Percentiles rank a stretch among this genome's conserved stretches.
These are phyloP conservation scores for Boeremia exigua DNA, from an alignment of 2,329 filamentous ascomycete genomes.

Conservation along the genomic window DNA sequence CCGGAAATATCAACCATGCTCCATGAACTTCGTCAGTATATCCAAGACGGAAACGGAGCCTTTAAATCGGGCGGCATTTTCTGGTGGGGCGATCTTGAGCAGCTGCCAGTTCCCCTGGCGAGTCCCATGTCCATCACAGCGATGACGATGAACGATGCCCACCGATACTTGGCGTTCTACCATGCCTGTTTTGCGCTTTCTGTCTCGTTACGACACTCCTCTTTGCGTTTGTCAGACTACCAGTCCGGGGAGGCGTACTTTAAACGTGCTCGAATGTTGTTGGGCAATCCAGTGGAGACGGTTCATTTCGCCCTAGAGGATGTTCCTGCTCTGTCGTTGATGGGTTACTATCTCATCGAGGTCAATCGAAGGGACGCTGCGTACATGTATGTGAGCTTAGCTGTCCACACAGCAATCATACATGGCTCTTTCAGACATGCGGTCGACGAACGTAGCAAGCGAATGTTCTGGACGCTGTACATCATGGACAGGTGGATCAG, in stretches of 20 bases:
- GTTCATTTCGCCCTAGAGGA: slow-evolving; percentile 33
- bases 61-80: slow-evolving; percentile 32
- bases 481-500: slow-evolving; percentile 38
- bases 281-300: slow-evolving; percentile 35
- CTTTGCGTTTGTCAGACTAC: slow-evolving; percentile 19
- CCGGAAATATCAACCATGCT: slow-evolving; percentile 31
- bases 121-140: slow-evolving; percentile 21
- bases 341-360: slow-evolving; percentile 38
- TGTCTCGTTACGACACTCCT: slow-evolving; percentile 22
- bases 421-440: slow-evolving; percentile 31
- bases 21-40: slow-evolving; percentile 25
- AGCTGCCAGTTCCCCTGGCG: slow-evolving; percentile 16
- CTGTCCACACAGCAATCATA: slow-evolving; percentile 34
- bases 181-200: slow-evolving; percentile 37
- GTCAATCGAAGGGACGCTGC: slow-evolving; percentile 38
- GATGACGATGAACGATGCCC: slow-evolving; percentile 25
- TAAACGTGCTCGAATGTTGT: slow-evolving; percentile 31
- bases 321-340: slow-evolving; percentile 33
- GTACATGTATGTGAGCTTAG: slow-evolving; percentile 35
- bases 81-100: slow-evolving; percentile 35
- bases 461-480: slow-evolving; percentile 34
- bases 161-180: slow-evolving; percentile 32
- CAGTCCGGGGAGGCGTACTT: slow-evolving; percentile 34
- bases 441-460: slow-evolving; percentile 28
- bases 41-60: slow-evolving; percentile 34